A percentile compares a stretch with the other conserved stretches of the same genome.
These are phyloP conservation scores for Monosporozyma aquatica DNA, from an alignment of 805 yeast species.

Conservation along the genomic window DNA sequence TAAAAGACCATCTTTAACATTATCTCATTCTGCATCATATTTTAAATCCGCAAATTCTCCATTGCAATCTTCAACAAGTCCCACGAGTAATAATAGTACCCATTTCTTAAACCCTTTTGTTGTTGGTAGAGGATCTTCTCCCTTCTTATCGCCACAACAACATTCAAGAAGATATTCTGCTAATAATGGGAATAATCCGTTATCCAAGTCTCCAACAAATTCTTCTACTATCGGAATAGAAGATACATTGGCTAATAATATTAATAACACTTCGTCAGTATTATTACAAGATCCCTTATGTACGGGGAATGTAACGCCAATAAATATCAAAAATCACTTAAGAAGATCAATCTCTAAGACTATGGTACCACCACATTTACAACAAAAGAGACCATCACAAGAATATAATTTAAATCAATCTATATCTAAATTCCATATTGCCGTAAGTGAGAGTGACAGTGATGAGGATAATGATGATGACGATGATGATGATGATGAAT, in stretches of 20 bases:
- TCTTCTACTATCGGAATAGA: neutral
- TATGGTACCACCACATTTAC: neutral
- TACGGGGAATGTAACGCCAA: neutral
- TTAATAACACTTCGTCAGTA: neutral
- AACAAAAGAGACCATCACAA: neutral
- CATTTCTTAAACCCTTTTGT: constrained; percentile 19
- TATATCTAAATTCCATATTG: constrained; percentile 17
- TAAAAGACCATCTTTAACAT: constrained; percentile 51
- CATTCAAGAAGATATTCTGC: constrained; percentile 7
- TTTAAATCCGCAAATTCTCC: constrained; percentile 2
- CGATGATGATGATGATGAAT: neutral
- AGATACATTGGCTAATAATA: neutral
- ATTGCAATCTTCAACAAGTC: neutral
- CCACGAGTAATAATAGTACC: neutral
- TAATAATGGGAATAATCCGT: constrained; percentile 4
- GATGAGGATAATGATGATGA: constrained; percentile 22
- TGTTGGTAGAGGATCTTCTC: constrained; percentile 8
- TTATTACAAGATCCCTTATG: constrained; percentile 2
- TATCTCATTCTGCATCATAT: constrained; percentile 13
- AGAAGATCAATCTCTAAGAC: constrained; percentile 1
- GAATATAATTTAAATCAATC: neutral
- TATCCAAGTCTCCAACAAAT: constrained; percentile 19
- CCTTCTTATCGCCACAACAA: constrained; percentile 7
- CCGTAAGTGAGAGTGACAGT: constrained; percentile 25
- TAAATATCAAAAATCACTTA: neutral